Evolutionary conservation across 768 basidiomycete species (phyloP).

Genomic region (Mycena amicta): DNA sequence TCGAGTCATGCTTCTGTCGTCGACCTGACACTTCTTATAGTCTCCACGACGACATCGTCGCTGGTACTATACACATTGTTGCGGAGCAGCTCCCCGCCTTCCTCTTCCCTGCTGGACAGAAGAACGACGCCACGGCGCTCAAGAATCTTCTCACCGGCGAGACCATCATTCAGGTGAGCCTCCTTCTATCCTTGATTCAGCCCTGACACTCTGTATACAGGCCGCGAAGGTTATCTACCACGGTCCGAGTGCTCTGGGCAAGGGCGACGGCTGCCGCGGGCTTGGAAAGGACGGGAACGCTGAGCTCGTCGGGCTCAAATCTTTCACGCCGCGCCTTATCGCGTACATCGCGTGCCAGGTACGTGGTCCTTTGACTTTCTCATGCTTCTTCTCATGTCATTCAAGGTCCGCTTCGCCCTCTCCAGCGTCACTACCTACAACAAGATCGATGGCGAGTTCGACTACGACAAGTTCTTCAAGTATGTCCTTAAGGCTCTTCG

Average conservation of each 20-base stretch:
- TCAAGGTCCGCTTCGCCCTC: background rate
- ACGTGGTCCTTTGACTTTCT: background rate
- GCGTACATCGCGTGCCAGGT: background rate
- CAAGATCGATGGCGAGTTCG: background rate
- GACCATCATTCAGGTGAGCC: background rate
- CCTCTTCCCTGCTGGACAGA: background rate
- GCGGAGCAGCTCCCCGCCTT: background rate
- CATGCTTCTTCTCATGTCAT: background rate
- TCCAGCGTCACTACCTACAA: background rate
- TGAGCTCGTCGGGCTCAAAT: background rate
- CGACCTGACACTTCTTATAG: background rate
- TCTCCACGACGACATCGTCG: background rate
- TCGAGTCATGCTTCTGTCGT: background rate
- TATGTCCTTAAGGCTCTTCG: background rate
- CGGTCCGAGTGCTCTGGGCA: background rate
- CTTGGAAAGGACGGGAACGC: background rate
- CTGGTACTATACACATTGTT: background rate
- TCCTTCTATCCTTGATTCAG: background rate
- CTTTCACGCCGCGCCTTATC: background rate
- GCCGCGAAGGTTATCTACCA: background rate
- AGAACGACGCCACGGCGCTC: background rate
- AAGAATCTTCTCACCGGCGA: background rate
- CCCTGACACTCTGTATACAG: background rate
- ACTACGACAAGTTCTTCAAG: background rate
- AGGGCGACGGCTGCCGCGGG: background rate